Evolutionary conservation across 306 rosid genomes (phyloP), one percentile per base, ranked within the genome.

Genomic region (Quercus parvula): DNA sequence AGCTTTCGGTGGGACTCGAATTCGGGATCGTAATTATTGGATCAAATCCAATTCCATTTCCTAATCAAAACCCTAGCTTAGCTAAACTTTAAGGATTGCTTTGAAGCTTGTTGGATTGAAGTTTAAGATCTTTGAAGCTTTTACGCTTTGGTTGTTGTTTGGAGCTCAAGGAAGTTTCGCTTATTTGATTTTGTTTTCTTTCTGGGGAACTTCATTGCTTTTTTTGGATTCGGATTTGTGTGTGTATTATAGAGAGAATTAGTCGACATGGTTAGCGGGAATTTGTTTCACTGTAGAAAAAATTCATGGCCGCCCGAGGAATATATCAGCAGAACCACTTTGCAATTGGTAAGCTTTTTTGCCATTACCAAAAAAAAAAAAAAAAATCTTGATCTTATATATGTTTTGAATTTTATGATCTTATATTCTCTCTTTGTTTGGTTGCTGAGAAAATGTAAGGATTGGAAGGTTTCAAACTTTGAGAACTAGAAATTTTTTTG

Each of bases 261-360:
- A 52, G 82, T 81, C 70, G 66, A 71, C 59, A 95, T 95, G 99
- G 89, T 95, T 70, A 87, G 84, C 78, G 92, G 93, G 24, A 82
- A 81, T 79, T 56, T 95, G 71, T 95, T 95, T 74, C 98, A 89
- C 61, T 84, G 75, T 85, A 87, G 97, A 83, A 95, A 93, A 85
- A 91, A 93, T 86, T 95, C 99, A 41, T 95, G 99, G 99, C 99
- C 99, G 15, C 87, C 98, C 9, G 89, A 88, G 75, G 99, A 93
- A 92, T 95, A 95, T 70, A 85, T 95, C 77, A 90, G 84, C 85
- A 91, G 78, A 78, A 69, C 80, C 24, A 92, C 99, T 80, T 82
- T 95, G 78, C 98, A 93, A 62, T 85, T 86, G 93, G 98, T 95
- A 87, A 69, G 84, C 56, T 46, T 78, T 19, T 41, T 8, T 41